Evolutionary conservation across 805 yeast species (phyloP).

Genomic region (Clavispora santaluciae): DNA sequence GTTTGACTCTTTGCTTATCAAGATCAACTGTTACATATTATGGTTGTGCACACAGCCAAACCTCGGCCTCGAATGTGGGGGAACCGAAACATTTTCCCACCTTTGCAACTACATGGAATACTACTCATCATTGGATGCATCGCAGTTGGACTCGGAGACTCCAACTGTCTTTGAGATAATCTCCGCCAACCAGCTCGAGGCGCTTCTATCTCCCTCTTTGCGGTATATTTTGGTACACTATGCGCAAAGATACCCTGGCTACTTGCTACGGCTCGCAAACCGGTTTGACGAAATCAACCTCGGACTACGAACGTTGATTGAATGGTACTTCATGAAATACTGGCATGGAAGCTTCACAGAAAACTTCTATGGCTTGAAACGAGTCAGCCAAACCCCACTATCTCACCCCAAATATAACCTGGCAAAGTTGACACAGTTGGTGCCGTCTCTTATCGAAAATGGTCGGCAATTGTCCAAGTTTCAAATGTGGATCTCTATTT

Average conservation of each 20-base stretch:
- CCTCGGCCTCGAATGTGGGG: slow-evolving; percentile 3
- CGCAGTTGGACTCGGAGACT: slow-evolving; percentile 63
- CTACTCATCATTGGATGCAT: slow-evolving; percentile 73
- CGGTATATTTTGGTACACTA: slow-evolving; percentile 77
- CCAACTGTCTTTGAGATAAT: slow-evolving; percentile 89
- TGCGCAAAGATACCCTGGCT: slow-evolving; percentile 72
- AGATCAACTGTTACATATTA: no score
- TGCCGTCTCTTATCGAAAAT: slow-evolving; percentile 42
- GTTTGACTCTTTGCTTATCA: no score
- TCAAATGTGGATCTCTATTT: slow-evolving; percentile 53
- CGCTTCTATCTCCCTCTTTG: slow-evolving; percentile 74
- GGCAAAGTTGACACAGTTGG: slow-evolving; percentile 31
- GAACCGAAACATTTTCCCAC: neutral
- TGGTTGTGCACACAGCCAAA: neutral
- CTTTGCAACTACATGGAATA: slow-evolving; percentile 55
- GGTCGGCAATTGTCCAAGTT: slow-evolving; percentile 46
- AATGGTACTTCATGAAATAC: slow-evolving; percentile 59
- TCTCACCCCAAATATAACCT: slow-evolving; percentile 25
- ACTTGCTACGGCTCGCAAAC: slow-evolving; percentile 56
- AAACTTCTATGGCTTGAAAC: slow-evolving; percentile 83
- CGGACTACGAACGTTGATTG: slow-evolving; percentile 56
- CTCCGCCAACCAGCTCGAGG: slow-evolving; percentile 74
- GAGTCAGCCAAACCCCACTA: slow-evolving; percentile 42
- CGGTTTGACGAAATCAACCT: slow-evolving; percentile 74
- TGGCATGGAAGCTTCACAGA: slow-evolving; percentile 91